Evolutionary conservation across 1,139 yeast species (phyloP).

Genomic region (Kazachstania sp.): DNA sequence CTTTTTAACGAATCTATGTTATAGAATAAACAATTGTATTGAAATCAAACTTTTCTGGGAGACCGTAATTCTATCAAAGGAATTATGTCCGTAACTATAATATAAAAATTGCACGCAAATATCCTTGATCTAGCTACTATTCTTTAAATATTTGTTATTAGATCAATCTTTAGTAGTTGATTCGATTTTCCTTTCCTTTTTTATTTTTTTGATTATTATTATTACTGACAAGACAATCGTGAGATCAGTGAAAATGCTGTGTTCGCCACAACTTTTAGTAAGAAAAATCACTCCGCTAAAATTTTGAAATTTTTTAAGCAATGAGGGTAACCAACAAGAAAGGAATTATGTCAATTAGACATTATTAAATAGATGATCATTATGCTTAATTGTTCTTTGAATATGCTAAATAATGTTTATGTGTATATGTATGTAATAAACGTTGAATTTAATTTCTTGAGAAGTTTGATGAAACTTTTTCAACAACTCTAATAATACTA

Average conservation of each 20-base stretch:
- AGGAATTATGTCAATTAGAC: not conserved
- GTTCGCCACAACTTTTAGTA: constrained; percentile 2
- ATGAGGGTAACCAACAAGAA: not conserved
- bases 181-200: not conserved
- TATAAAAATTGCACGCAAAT: too few relatives aligned
- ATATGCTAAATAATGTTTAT: not conserved
- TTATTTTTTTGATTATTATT: not conserved
- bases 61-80: too few relatives aligned
- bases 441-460: constrained; percentile 12
- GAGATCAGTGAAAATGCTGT: not conserved
- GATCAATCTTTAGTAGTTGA: not conserved
- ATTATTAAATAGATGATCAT: not conserved
- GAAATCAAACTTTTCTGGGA: too few relatives aligned
- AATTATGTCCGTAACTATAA: too few relatives aligned
- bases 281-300: not conserved
- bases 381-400: not conserved
- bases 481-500: constrained; percentile 76
- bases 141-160: too few relatives aligned
- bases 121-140: too few relatives aligned
- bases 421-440: not conserved
- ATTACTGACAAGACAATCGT: not conserved
- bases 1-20: too few relatives aligned
- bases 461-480: constrained; percentile 41
- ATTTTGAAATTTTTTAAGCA: not conserved
- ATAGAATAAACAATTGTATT: too few relatives aligned